These are phyloP conservation scores for Cercospora sp. DNA, from an alignment of 2,329 filamentous ascomycete species.

Conservation along the genomic window DNA sequence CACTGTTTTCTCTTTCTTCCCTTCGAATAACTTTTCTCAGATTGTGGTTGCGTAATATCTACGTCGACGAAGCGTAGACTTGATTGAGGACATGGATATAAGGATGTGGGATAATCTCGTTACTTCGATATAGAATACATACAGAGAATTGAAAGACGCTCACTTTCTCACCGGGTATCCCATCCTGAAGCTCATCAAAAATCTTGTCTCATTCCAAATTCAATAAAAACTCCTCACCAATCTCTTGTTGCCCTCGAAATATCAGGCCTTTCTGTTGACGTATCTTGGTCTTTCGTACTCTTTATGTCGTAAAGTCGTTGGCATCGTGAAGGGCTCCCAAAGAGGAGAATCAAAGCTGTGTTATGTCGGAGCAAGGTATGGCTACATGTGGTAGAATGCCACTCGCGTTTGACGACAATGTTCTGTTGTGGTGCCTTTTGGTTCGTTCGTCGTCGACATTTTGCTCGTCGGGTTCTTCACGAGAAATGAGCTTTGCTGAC, in stretches of 20 bases:
- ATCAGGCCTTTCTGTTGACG: background rate
- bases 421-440: background rate
- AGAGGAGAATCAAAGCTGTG: no score
- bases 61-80: no score
- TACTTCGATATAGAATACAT: background rate
- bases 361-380: no score
- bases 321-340: background rate
- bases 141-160: no score
- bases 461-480: no score
- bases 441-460: no score
- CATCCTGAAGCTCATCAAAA: background rate
- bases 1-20: background rate
- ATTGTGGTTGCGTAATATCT: no score
- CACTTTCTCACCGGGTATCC: background rate
- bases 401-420: no score
- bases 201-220: background rate
- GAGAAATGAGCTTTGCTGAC: conserved; percentile 36
- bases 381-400: background rate
- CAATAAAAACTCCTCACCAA: background rate
- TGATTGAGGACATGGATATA: no score
- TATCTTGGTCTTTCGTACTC: background rate
- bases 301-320: background rate
- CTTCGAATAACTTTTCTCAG: no score
- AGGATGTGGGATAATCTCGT: no score
- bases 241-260: background rate